Conservation (phyloP, 495 filamentous ascomycete species). For the Penicillium bialowiezense region DNA sequence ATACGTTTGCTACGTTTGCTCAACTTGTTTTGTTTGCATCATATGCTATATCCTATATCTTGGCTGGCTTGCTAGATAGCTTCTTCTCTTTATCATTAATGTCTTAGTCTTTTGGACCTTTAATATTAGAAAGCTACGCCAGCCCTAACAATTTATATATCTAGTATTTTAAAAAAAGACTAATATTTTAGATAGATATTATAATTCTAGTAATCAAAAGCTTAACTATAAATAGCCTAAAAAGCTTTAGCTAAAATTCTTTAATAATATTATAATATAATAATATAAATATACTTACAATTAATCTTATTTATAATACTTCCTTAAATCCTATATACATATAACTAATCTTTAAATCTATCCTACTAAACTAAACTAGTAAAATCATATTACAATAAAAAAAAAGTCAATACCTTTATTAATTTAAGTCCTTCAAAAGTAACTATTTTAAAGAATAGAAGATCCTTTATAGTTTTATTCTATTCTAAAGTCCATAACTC, state of each 20-base stretch:
- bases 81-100: too few relatives aligned
- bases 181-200: conserved; percentile 25
- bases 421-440: conserved; percentile 5
- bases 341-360: conserved; percentile 18
- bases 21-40: too few relatives aligned
- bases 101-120: too few relatives aligned
- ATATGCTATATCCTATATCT: too few relatives aligned
- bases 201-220: too few relatives aligned
- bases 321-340: conserved; percentile 18
- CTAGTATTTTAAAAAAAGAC: conserved; percentile 15
- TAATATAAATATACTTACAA: background rate
- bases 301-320: conserved; percentile 16
- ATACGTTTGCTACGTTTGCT: too few relatives aligned
- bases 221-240: conserved; percentile 19
- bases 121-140: too few relatives aligned
- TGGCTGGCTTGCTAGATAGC: too few relatives aligned
- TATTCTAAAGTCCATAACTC: conserved; percentile 20
- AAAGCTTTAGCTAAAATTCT: conserved; percentile 19
- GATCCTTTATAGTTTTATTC: conserved; percentile 6
- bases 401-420: conserved; percentile 8
- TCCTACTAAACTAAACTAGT: conserved; percentile 16
- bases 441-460: conserved; percentile 12
- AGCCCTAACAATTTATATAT: conserved; percentile 23
- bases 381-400: conserved; percentile 16
- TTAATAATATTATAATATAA: background rate